These are phyloP conservation scores for Eimeria nieschulzi DNA, from an alignment of 169 alveolate genomes.

Conservation along the genomic window DNA sequence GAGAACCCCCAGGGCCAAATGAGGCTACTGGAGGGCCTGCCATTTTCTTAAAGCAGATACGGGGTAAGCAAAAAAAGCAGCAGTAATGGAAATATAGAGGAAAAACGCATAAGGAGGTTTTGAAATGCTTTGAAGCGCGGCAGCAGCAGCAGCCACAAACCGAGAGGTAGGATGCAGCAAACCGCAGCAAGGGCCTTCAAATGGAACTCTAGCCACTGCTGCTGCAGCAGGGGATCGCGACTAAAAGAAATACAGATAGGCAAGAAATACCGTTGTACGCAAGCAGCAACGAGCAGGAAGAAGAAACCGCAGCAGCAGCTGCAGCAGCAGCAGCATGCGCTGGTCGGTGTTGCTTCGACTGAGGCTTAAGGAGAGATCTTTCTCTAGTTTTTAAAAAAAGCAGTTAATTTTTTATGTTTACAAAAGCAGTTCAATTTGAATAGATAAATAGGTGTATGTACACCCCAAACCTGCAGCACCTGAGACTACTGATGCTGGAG, in stretches of 20 bases:
- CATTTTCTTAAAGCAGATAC: not conserved
- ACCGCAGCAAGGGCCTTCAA: not conserved
- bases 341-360: not conserved
- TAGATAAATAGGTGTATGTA: not conserved
- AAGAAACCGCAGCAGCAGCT: constrained; percentile 3
- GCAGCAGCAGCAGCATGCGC: constrained; percentile 9
- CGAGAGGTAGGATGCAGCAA: not conserved
- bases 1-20: constrained; percentile 17
- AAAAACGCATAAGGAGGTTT: not conserved
- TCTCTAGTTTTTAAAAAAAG: not conserved
- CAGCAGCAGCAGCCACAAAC: too few species aligned
- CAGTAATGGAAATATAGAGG: not conserved
- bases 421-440: not conserved
- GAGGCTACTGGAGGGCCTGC: not conserved
- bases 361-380: not conserved
- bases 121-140: not conserved
- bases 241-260: not conserved
- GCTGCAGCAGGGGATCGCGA: not conserved
- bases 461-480: not conserved
- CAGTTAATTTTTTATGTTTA: not conserved
- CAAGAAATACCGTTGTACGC: not conserved
- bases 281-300: not conserved
- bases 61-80: not conserved
- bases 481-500: too few species aligned
- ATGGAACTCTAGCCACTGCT: constrained; percentile 18